Evolutionary conservation across 2,329 filamentous ascomycete species (phyloP).

Genomic region (Aspergillus novofumigatus): DNA sequence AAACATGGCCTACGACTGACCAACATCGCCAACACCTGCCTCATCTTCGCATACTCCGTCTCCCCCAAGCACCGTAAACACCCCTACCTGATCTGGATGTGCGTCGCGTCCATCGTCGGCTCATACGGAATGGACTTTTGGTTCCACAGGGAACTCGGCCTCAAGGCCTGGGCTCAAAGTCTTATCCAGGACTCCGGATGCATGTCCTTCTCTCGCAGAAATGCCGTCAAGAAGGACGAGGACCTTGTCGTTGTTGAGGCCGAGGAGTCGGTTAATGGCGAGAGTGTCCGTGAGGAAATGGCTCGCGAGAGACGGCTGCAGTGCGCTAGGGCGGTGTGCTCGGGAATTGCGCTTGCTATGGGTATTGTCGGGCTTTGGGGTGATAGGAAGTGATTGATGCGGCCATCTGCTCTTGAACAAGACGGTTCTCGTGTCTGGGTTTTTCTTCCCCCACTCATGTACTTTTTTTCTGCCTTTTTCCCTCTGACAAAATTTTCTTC

Average conservation of each 20-base stretch:
- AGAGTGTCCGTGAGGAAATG: constrained; percentile 44
- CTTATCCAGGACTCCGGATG: constrained; percentile 43
- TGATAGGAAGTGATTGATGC: constrained; percentile 27
- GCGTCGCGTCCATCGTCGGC: constrained; percentile 53
- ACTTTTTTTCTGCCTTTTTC: neutral
- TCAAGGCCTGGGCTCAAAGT: constrained; percentile 30
- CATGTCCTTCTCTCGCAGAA: constrained; percentile 10
- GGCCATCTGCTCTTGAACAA: too few species aligned
- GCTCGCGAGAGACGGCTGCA: constrained; percentile 38
- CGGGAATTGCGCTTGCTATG: constrained; percentile 42
- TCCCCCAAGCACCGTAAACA: constrained; percentile 73
- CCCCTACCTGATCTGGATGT: constrained; percentile 86
- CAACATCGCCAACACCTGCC: constrained; percentile 63
- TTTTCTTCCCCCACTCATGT: neutral
- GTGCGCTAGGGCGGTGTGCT: constrained; percentile 34
- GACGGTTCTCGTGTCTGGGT: neutral
- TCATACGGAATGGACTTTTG: constrained; percentile 60
- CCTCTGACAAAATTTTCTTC: neutral
- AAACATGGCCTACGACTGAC: constrained; percentile 65
- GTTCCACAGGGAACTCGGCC: constrained; percentile 63
- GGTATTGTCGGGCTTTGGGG: constrained; percentile 48
- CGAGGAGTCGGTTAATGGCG: constrained; percentile 43
- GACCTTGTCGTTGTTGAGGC: constrained; percentile 36
- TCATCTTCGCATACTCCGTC: constrained; percentile 72
- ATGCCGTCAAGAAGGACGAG: constrained; percentile 29